Conservation (phyloP, 2,329 filamentous ascomycete species). For the Botrytis sinoallii region DNA sequence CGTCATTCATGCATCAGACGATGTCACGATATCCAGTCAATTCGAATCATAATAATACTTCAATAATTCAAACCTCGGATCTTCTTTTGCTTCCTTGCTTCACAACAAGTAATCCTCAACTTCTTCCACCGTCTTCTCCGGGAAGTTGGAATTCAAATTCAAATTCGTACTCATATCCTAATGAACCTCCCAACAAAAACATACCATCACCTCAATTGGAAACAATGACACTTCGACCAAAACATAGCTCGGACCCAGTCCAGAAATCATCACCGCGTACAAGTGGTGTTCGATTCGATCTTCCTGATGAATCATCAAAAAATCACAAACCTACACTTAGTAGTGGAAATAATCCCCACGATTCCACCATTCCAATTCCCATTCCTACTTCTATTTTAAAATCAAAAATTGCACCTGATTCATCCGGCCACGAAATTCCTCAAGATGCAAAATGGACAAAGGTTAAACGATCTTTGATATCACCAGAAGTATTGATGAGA, state of each 20-base stretch:
- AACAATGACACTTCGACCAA: constrained; percentile 24
- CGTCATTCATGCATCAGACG: not conserved
- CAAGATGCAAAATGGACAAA: constrained; percentile 58
- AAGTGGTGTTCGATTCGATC: constrained; percentile 26
- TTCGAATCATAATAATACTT: not conserved
- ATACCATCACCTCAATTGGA: constrained; percentile 15
- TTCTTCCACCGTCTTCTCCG: constrained; percentile 1
- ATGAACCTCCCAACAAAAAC: constrained; percentile 19
- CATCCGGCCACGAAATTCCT: constrained; percentile 54
- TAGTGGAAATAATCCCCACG: constrained; percentile 20
- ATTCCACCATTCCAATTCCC: not conserved
- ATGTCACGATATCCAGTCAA: constrained; percentile 10
- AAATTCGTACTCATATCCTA: not conserved
- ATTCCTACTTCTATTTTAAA: not conserved
- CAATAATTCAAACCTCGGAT: constrained; percentile 18
- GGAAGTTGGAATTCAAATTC: not conserved
- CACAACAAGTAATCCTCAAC: constrained; percentile 1
- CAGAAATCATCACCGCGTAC: constrained; percentile 19
- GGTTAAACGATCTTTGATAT: constrained; percentile 53
- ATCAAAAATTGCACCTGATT: constrained; percentile 51
- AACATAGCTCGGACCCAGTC: constrained; percentile 21
- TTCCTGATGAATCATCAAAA: constrained; percentile 13
- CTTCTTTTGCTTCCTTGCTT: not conserved
- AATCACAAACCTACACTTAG: constrained; percentile 5
- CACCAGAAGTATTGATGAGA: constrained; percentile 54